Evolutionary conservation across 768 basidiomycete species (phyloP).

Genomic region (Suillus occidentalis): DNA sequence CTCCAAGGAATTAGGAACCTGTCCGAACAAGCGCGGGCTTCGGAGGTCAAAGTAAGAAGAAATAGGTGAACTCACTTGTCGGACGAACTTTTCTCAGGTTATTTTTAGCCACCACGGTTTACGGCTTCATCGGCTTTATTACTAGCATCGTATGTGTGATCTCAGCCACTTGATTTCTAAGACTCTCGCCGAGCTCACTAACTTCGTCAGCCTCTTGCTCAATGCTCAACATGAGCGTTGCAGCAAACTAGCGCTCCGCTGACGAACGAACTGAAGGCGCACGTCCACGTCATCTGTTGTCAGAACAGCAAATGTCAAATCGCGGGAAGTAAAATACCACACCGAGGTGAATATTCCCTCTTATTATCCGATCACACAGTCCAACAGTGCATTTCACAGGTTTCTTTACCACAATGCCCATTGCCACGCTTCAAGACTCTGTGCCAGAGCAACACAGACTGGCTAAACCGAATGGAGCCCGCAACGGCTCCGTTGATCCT

Average conservation of each 20-base stretch:
- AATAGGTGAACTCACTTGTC: background rate
- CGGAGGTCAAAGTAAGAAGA: background rate
- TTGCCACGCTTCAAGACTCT: background rate
- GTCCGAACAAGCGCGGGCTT: background rate
- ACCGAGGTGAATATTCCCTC: background rate
- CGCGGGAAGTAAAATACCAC: background rate
- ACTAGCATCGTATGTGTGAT: background rate
- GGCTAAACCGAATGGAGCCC: background rate
- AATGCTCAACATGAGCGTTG: background rate
- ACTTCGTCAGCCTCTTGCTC: background rate
- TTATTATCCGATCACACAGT: background rate
- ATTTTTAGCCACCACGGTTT: background rate
- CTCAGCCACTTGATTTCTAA: background rate
- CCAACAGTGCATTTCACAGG: background rate
- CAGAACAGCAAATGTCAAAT: background rate
- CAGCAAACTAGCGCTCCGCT: background rate
- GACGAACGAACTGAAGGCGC: background rate
- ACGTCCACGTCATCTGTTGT: background rate
- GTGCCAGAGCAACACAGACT: background rate
- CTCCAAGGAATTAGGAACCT: background rate
- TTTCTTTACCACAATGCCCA: slow-evolving; percentile 6
- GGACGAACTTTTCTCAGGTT: background rate
- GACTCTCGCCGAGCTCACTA: background rate
- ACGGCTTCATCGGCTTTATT: background rate
- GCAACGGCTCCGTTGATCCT: background rate